Percentiles rank a stretch among this genome's conserved stretches.
Conservation (phyloP, 179 eudicot species). For the Silene coronaria region DNA sequence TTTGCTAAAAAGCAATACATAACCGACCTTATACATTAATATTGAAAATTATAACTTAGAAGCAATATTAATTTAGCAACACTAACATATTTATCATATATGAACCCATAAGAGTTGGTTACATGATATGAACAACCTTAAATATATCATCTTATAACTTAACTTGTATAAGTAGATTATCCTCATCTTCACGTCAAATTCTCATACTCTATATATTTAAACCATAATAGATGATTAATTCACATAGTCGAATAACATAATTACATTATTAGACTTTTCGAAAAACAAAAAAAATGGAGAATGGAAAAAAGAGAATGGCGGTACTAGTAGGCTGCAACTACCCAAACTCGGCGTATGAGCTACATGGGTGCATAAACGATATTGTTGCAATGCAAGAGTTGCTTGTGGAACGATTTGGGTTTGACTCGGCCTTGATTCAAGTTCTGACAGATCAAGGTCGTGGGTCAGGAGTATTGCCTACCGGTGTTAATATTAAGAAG, state of each 20-base stretch:
- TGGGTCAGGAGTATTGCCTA: conserved; percentile 37
- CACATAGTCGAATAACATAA: neutral
- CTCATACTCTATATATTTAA: neutral
- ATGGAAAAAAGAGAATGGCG: conserved; percentile 45
- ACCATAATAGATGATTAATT: neutral
- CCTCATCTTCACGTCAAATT: conserved; percentile 4
- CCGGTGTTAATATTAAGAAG: conserved; percentile 52
- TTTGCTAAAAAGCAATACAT: conserved; percentile 8
- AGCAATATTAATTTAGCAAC: conserved; percentile 12
- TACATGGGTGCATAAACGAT: conserved; percentile 76
- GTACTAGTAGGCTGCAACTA: conserved; percentile 72
- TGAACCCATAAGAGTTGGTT: neutral
- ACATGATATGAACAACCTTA: conserved; percentile 9
- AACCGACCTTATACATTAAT: conserved; percentile 9
- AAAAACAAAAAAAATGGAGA: conserved; percentile 14
- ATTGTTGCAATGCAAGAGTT: conserved; percentile 43
- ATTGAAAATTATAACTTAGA: conserved; percentile 18
- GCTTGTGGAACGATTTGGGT: conserved; percentile 46
- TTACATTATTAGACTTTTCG: neutral
- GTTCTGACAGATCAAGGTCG: conserved; percentile 41
- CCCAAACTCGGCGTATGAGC: conserved; percentile 39
- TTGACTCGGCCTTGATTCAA: conserved; percentile 37
- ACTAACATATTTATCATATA: neutral
- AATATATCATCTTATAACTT: neutral
- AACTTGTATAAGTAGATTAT: conserved; percentile 14